Conservation (phyloP, 331 rosid species). For the Quercus phellos region DNA sequence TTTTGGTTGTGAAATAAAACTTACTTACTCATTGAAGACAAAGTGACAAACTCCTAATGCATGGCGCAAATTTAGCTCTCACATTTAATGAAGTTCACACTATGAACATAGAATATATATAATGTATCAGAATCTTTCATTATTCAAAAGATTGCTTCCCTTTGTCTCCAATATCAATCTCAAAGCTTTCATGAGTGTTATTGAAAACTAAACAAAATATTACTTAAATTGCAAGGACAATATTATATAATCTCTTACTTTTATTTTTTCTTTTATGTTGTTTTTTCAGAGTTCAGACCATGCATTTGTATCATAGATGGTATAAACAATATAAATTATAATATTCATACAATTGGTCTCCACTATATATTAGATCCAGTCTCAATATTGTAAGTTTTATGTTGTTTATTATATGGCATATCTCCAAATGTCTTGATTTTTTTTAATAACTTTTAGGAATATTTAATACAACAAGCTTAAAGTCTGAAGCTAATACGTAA, state of each 20-base stretch:
- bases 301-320: too few species aligned
- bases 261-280: too few species aligned
- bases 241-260: background rate
- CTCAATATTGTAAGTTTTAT: background rate
- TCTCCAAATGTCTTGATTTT: slow-evolving; percentile 9
- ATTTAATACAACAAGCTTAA: background rate
- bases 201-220: background rate
- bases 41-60: background rate
- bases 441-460: background rate
- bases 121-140: background rate
- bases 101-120: background rate
- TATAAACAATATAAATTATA: too few species aligned
- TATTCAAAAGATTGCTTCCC: background rate
- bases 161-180: background rate
- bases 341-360: too few species aligned
- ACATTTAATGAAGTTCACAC: background rate
- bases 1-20: background rate
- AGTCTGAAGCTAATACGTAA: background rate
- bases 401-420: background rate
- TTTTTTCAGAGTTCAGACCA: too few species aligned
- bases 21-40: background rate
- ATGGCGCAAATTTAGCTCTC: background rate
- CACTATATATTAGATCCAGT: slow-evolving; percentile 2
- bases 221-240: background rate
- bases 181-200: background rate